A percentile compares a stretch with the other conserved stretches of the same genome.
phyloP scores from a whole-genome alignment of 2,329 filamentous ascomycete species.

The Neopestalotiopsis sp. region DNA sequence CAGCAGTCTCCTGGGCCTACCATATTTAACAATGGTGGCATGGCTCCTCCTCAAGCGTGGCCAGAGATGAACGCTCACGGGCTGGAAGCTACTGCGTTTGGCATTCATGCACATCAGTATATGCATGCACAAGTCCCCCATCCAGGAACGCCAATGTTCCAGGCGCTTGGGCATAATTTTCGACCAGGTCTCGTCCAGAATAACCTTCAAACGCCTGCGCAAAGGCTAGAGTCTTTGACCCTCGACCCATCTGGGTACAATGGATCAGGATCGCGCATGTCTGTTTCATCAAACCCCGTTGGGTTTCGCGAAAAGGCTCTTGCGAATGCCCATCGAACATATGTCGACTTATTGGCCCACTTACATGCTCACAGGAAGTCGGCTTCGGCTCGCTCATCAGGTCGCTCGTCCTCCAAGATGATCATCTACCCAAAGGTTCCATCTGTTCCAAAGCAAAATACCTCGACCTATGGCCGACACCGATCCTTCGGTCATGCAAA shows the following conservation, averaged over 20 bases:
- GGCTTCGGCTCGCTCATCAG: slow-evolving; percentile 42
- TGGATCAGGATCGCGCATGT: slow-evolving; percentile 20
- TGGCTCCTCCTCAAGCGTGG: slow-evolving; percentile 43
- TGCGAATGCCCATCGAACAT: slow-evolving; percentile 73
- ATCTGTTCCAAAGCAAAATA: slow-evolving; percentile 32
- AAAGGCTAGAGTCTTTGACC: slow-evolving; percentile 37
- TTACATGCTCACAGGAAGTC: slow-evolving; percentile 64
- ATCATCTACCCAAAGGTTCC: slow-evolving; percentile 61
- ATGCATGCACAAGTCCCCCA: slow-evolving; percentile 31
- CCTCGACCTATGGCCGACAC: slow-evolving; percentile 22
- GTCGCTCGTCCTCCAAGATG: slow-evolving; percentile 50
- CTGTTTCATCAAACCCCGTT: slow-evolving; percentile 34
- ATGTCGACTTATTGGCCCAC: slow-evolving; percentile 71
- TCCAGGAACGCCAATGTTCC: slow-evolving; percentile 22
- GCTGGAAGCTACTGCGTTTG: slow-evolving; percentile 38
- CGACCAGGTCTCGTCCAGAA: slow-evolving; percentile 29
- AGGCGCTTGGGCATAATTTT: slow-evolving; percentile 46
- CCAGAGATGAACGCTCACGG: slow-evolving; percentile 39
- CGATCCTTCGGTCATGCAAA: slow-evolving; percentile 24
- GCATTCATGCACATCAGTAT: slow-evolving; percentile 38
- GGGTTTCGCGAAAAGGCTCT: slow-evolving; percentile 72
- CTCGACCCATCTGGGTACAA: slow-evolving; percentile 34
- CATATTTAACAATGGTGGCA: slow-evolving; percentile 44
- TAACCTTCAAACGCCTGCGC: slow-evolving; percentile 34
- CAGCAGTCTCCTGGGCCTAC: slow-evolving; percentile 43